Percentiles rank a stretch among this genome's conserved stretches.
These are phyloP conservation scores for Paracamarosporium sp. DNA, from an alignment of 2,329 filamentous ascomycete genomes.

Conservation along the genomic window DNA sequence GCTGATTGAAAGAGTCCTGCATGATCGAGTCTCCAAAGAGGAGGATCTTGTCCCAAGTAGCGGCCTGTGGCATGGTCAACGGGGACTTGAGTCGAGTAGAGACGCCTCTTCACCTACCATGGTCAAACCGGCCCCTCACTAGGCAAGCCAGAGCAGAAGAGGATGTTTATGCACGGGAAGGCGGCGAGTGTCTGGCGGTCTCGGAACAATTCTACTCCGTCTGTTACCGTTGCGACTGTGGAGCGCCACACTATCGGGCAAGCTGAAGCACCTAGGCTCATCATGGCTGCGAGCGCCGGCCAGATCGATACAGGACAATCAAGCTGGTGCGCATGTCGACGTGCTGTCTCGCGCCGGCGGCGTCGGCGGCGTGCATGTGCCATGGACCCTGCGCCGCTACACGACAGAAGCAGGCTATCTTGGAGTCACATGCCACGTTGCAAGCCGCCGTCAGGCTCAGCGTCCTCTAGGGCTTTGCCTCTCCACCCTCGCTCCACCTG, in stretches of 20 bases:
- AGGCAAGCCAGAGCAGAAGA: background rate
- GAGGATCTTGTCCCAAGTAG: constrained; percentile 59
- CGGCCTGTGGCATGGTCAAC: constrained; percentile 23
- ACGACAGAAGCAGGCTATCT: too few species aligned
- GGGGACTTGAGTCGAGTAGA: background rate
- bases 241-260: background rate
- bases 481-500: background rate
- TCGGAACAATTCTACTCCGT: background rate
- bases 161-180: background rate
- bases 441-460: background rate
- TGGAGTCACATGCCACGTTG: constrained; percentile 2
- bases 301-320: too few species aligned
- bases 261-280: too few species aligned
- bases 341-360: too few species aligned
- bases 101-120: too few species aligned
- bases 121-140: background rate
- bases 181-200: background rate
- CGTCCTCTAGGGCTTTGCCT: background rate
- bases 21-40: constrained; percentile 92
- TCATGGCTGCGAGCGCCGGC: too few species aligned
- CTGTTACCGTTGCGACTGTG: background rate
- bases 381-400: too few species aligned
- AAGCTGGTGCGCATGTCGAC: too few species aligned
- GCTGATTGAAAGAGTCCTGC: constrained; percentile 67
- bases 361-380: too few species aligned